Conservation (phyloP, 208 protist species). For the Hexamita inflata region DNA sequence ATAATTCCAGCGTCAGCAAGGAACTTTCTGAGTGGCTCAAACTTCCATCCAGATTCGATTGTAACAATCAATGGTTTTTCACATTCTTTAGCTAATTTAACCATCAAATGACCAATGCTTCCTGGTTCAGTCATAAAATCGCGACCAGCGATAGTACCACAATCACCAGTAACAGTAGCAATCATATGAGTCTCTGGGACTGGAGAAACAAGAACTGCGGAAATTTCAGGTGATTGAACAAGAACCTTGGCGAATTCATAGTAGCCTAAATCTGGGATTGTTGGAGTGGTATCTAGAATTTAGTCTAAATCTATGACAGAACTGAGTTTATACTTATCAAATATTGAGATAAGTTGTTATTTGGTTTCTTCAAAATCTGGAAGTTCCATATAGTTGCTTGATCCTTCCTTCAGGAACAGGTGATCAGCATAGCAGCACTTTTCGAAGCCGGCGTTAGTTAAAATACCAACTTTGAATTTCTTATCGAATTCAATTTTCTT, state of each 20-base stretch:
- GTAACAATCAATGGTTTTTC: constrained; percentile 31
- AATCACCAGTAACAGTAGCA: background rate
- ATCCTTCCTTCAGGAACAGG: background rate
- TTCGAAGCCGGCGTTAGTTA: constrained; percentile 44
- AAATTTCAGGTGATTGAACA: background rate
- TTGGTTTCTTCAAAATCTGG: background rate
- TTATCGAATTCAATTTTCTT: background rate
- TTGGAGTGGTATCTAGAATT: constrained; percentile 37
- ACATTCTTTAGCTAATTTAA: background rate
- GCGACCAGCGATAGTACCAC: background rate
- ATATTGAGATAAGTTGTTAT: background rate
- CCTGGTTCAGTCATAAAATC: background rate
- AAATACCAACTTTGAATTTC: constrained; percentile 17
- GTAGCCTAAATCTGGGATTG: constrained; percentile 23
- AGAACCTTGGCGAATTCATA: constrained; percentile 21
- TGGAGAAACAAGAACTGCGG: constrained; percentile 22
- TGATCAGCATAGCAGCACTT: constrained; percentile 46
- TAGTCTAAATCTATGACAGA: constrained; percentile 31
- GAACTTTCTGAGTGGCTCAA: background rate
- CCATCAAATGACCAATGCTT: constrained; percentile 13
- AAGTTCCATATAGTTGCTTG: background rate
- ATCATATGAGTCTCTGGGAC: constrained; percentile 36
- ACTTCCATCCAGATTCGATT: constrained; percentile 29
- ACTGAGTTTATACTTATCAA: constrained; percentile 2
- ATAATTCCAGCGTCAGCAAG: constrained; percentile 3